Evolutionary conservation across 176 grass and related monocot species (phyloP).

Genomic region (Canna indica): DNA sequence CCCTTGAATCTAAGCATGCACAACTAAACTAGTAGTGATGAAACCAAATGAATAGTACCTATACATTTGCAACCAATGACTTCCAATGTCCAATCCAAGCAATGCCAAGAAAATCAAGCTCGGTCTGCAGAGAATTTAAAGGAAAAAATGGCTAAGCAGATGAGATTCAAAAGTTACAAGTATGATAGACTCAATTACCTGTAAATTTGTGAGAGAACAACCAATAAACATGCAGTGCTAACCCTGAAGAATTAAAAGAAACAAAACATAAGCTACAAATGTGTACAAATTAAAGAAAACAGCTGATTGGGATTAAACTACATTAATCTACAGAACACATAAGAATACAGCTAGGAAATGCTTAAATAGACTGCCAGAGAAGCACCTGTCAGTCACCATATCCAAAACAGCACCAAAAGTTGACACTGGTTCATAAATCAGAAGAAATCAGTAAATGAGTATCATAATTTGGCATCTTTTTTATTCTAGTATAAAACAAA

Average conservation of each 20-base stretch:
- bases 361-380: conserved; percentile 10
- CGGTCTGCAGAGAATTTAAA: conserved; percentile 44
- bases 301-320: neutral
- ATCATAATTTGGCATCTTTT: neutral
- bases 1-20: too few species aligned
- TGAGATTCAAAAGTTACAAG: neutral
- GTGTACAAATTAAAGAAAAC: neutral
- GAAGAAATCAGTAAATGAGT: neutral
- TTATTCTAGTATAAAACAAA: neutral
- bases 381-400: conserved; percentile 97
- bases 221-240: conserved; percentile 89
- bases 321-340: neutral
- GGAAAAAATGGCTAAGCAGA: neutral
- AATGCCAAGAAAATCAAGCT: conserved; percentile 79
- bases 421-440: conserved; percentile 49
- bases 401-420: conserved; percentile 99
- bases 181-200: conserved; percentile 31
- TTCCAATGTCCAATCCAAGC: conserved; percentile 84
- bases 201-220: conserved; percentile 84
- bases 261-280: neutral
- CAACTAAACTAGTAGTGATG: neutral
- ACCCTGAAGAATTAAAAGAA: conserved; percentile 48
- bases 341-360: neutral
- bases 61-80: conserved; percentile 98
- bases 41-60: conserved; percentile 31